These are phyloP conservation scores for Zasmidium cellare DNA, from an alignment of 2,329 filamentous ascomycete species.

Conservation along the genomic window DNA sequence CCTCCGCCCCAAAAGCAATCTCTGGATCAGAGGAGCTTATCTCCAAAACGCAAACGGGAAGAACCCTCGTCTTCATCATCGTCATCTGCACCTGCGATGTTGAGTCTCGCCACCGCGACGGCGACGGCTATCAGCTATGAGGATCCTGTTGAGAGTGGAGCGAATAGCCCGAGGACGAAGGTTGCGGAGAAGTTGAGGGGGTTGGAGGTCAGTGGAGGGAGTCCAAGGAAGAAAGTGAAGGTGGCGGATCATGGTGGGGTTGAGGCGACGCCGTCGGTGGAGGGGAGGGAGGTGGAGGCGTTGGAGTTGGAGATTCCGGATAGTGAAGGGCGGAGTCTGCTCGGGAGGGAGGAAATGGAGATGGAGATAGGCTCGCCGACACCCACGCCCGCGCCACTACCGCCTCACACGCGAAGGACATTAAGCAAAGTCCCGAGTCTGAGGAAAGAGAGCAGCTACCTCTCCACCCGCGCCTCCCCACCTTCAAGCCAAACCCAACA, in stretches of 20 bases:
- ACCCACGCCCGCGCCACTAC: neutral
- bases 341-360: no score
- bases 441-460: conserved; percentile 3
- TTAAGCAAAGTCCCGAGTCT: neutral
- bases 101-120: conserved; percentile 12
- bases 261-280: neutral
- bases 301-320: conserved; percentile 12
- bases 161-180: conserved; percentile 31
- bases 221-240: conserved; percentile 26
- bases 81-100: neutral
- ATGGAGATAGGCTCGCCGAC: neutral
- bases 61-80: neutral
- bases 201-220: conserved; percentile 22
- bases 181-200: conserved; percentile 28
- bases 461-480: neutral
- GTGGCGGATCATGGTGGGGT: neutral
- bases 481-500: neutral
- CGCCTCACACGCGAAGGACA: neutral
- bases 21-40: conserved; percentile 4
- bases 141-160: conserved; percentile 9
- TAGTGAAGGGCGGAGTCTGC: conserved; percentile 6
- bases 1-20: neutral
- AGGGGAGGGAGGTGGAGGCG: no score
- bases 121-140: neutral
- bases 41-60: conserved; percentile 26